phyloP scores from a whole-genome alignment of 352 stramenopile species.

The Globisporangium apiculatum region DNA sequence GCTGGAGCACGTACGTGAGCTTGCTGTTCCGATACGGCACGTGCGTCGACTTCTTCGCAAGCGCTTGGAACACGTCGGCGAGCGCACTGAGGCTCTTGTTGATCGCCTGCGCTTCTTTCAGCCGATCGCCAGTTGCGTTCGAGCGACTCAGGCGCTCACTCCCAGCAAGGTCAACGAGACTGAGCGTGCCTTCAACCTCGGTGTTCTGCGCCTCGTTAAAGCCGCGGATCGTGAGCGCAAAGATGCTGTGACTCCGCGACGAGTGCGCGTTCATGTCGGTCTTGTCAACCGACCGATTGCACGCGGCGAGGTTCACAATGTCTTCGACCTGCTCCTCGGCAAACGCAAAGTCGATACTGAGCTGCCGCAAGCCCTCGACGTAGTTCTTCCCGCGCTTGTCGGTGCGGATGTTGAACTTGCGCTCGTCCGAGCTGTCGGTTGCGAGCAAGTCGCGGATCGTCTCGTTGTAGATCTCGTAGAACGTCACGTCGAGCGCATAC shows the following conservation, averaged over 20 bases:
- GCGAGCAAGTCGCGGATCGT: constrained; percentile 96
- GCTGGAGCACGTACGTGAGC: constrained; percentile 98
- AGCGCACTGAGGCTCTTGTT: constrained; percentile 99
- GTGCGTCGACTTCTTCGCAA: constrained; percentile 94
- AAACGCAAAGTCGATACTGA: constrained; percentile 68
- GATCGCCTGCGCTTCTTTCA: constrained; percentile 98
- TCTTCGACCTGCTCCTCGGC: constrained; percentile 84
- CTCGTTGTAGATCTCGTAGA: constrained; percentile 99
- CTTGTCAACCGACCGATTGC: constrained; percentile 93
- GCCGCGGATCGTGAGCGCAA: constrained; percentile 91
- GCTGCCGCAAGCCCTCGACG: constrained; percentile 83
- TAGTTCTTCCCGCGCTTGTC: constrained; percentile 79
- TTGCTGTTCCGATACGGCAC: constrained; percentile 99
- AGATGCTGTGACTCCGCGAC: constrained; percentile 97
- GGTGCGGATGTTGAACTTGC: constrained; percentile 80
- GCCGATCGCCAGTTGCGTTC: constrained; percentile 81
- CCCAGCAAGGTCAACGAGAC: constrained; percentile 91
- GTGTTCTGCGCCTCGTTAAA: constrained; percentile 86
- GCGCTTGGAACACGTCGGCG: constrained; percentile 97
- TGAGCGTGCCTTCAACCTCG: constrained; percentile 90
- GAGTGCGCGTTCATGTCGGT: constrained; percentile 99
- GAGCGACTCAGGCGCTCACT: constrained; percentile 95
- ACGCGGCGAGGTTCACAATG: constrained; percentile 85
- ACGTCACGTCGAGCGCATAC: constrained; percentile 96
- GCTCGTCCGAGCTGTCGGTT: constrained; percentile 28